These are phyloP conservation scores for Trypanosomatidae sp. DNA, from an alignment of 208 protist genomes.

Conservation along the genomic window DNA sequence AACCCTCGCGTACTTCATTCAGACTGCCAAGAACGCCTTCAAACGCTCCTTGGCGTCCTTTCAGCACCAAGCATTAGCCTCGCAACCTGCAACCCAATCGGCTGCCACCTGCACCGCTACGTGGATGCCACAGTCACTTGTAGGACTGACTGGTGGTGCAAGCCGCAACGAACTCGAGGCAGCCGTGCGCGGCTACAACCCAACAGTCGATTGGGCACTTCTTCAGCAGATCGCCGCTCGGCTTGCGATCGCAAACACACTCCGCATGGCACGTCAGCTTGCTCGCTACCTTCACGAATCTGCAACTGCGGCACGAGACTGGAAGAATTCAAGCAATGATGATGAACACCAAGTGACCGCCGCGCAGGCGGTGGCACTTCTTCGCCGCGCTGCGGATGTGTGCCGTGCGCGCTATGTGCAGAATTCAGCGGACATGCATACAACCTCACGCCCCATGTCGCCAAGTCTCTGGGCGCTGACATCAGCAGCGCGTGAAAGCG, in stretches of 20 bases:
- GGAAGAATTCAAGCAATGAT: not conserved
- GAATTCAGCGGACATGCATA: not conserved
- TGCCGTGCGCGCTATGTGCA: conserved; percentile 13
- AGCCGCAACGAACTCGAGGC: conserved; percentile 11
- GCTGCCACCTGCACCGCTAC: not conserved
- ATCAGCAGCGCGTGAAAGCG: conserved; percentile 15
- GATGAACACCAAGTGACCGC: not conserved
- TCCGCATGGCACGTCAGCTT: conserved; percentile 29
- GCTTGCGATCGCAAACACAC: conserved; percentile 28
- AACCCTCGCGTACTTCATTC: conserved; percentile 8
- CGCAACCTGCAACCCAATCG: not conserved
- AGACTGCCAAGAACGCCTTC: conserved; percentile 3
- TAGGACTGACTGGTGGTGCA: not conserved
- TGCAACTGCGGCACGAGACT: not conserved
- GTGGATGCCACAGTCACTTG: not conserved
- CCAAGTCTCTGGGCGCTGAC: conserved; percentile 17
- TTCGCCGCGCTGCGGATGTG: conserved; percentile 14
- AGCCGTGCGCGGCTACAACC: conserved; percentile 37
- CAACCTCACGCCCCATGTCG: not conserved
- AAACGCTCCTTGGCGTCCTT: conserved; percentile 2
- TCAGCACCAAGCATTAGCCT: not conserved
- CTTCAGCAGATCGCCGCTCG: conserved; percentile 28
- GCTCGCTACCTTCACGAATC: conserved; percentile 31
- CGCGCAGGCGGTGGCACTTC: conserved; percentile 11
- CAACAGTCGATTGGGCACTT: conserved; percentile 41